Evolutionary conservation across 78 protist species (phyloP), one percentile per base, ranked within the genome.

Genomic region (Dictyostelium brefeldianum): DNA sequence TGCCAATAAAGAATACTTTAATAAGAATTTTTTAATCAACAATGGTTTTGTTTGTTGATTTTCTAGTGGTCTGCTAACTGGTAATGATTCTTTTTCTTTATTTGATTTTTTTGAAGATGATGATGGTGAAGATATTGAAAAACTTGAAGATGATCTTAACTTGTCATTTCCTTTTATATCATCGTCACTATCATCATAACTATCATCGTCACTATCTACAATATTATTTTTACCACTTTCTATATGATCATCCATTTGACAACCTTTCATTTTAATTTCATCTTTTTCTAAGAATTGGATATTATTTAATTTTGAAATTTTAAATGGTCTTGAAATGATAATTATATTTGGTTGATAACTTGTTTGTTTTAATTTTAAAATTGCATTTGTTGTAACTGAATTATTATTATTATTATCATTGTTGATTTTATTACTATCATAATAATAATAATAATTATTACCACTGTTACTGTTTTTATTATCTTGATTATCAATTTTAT

Each of bases 271-370:
- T 36, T 36, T 36, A 36, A 36, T 36, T 36, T 36, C 43, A 36
- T 36, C 43, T 36, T 36, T 36, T 36, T 36, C 43, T 36, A 36
- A 36, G 43, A 62, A 62, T 12, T 22, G n/a, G 6, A 25, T 62
- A 25, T 57, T 62, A 12, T 62, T 62, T 62, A 62, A 25, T 62
- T 62, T 62, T 62, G 70, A 62, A 62, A 62, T 62, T 62, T 62
- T 62, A 62, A 62, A 62, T 62, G 70, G 70, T 62, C 27, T 62
- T 11, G 27, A 11, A 11, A 62, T 62, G 5, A 31, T 62, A 25
- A 62, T 36, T 36, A 36, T 62, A 62, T 62, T 62, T 62, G 70
- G 70, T 62, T 62, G 70, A 22, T 62, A 62, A 62, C 27, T 62
- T 11, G 43, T 62, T 62, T 62, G 70, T 62, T 62, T 62, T 62